phyloP scores from a whole-genome alignment of 805 yeast species.

The Candida stauntonica region DNA sequence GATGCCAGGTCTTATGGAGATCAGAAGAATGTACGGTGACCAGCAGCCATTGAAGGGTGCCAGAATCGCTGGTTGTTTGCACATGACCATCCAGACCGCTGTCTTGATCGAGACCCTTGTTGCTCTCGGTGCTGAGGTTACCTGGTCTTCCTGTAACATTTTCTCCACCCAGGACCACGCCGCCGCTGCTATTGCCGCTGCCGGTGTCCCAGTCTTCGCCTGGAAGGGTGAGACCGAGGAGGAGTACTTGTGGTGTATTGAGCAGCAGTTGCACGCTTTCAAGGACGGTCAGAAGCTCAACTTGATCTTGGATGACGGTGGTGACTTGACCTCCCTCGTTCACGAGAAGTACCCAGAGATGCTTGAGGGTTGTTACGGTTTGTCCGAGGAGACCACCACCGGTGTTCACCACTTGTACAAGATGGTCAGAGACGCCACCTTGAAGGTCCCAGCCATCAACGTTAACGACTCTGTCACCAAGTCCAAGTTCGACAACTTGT shows the following conservation, averaged over 20 bases:
- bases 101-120: conserved; percentile 95
- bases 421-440: conserved; percentile 80
- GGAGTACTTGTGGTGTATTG: conserved; percentile 98
- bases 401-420: conserved; percentile 99
- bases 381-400: conserved; percentile 98
- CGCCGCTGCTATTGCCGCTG: conserved; percentile 99
- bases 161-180: conserved; percentile 99
- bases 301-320: conserved; percentile 98
- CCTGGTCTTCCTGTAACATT: conserved; percentile 99
- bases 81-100: conserved; percentile 99
- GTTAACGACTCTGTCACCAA: conserved; percentile 99
- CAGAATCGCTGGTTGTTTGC: conserved; percentile 97
- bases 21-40: conserved; percentile 86
- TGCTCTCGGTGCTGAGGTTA: conserved; percentile 98
- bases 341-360: conserved; percentile 98
- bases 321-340: conserved; percentile 94
- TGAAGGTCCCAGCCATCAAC: conserved; percentile 98
- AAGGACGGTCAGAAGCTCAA: conserved; percentile 92
- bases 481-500: conserved; percentile 98
- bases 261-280: conserved; percentile 97
- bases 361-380: conserved; percentile 91
- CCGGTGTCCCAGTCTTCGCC: conserved; percentile 99
- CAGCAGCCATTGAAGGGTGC: conserved; percentile 97
- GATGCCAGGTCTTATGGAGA: conserved; percentile 99
- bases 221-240: conserved; percentile 99